These are phyloP conservation scores for Nelumbo lutea DNA, from an alignment of 164 flowering plant species.

Conservation along the genomic window DNA sequence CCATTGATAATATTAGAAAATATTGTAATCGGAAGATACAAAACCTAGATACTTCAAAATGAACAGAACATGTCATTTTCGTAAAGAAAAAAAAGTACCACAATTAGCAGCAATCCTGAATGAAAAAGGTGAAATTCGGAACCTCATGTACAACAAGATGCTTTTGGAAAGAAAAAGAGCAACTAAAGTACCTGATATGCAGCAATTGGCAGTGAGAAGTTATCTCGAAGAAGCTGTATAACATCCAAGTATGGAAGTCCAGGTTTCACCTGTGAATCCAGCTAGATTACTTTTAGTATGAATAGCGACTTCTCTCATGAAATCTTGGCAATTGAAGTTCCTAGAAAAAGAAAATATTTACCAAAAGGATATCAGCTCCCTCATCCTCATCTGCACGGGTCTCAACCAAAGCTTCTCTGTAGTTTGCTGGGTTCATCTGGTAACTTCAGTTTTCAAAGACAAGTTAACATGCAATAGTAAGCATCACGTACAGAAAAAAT, in stretches of 20 bases:
- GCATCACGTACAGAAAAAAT: constrained; percentile 6
- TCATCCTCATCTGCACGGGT: constrained; percentile 72
- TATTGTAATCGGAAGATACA: not conserved
- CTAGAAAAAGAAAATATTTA: constrained; percentile 20
- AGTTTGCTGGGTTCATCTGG: constrained; percentile 98
- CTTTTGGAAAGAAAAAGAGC: not conserved
- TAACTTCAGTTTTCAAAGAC: constrained; percentile 49
- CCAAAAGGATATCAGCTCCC: constrained; percentile 97
- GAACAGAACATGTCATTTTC: not conserved
- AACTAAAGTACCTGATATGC: constrained; percentile 78
- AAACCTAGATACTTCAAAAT: not conserved
- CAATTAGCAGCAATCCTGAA: not conserved
- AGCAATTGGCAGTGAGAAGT: constrained; percentile 81
- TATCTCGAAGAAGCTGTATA: constrained; percentile 82
- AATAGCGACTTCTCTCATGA: not conserved
- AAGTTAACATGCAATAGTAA: constrained; percentile 13
- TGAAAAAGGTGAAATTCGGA: not conserved
- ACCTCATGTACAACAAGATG: not conserved
- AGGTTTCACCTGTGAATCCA: constrained; percentile 69
- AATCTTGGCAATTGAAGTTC: not conserved
- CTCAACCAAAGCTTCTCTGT: constrained; percentile 85
- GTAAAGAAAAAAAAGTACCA: not conserved
- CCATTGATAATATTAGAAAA: too few relatives aligned
- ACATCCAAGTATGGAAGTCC: constrained; percentile 93
- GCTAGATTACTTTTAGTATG: not conserved